These are phyloP conservation scores for Cymbidium sinense DNA, from an alignment of 106 monocot species.

Conservation along the genomic window DNA sequence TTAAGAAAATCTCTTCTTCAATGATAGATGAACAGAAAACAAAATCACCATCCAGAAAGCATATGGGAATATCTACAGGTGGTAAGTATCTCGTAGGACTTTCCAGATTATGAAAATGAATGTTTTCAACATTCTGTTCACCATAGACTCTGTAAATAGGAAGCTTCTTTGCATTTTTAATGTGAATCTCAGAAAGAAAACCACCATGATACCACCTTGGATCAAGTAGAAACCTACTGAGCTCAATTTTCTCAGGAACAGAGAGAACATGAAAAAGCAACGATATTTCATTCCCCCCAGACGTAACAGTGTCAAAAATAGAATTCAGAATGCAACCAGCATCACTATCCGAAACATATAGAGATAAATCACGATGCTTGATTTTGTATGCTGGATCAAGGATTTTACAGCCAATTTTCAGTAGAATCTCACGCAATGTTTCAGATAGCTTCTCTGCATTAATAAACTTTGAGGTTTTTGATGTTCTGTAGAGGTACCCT, in stretches of 20 bases:
- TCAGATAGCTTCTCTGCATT: constrained; percentile 52
- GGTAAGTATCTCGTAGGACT: constrained; percentile 58
- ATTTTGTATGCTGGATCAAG: constrained; percentile 52
- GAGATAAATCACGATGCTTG: constrained; percentile 44
- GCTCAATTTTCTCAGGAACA: constrained; percentile 61
- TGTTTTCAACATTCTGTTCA: constrained; percentile 20
- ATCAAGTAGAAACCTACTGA: constrained; percentile 73
- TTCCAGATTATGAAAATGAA: constrained; percentile 57
- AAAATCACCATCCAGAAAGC: constrained; percentile 61
- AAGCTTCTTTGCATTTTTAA: constrained; percentile 56
- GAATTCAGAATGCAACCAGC: constrained; percentile 64
- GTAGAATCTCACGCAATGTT: constrained; percentile 43
- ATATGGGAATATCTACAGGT: constrained; percentile 52
- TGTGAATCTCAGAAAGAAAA: constrained; percentile 46
- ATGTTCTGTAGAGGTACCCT: constrained; percentile 64
- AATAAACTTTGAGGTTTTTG: constrained; percentile 61
- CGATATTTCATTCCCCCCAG: constrained; percentile 27
- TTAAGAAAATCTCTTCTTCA: constrained; percentile 69
- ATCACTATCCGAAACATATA: constrained; percentile 68
- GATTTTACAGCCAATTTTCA: constrained; percentile 82
- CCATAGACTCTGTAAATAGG: constrained; percentile 70
- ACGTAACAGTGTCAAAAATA: constrained; percentile 50
- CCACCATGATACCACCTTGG: constrained; percentile 79
- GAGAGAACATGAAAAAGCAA: constrained; percentile 41
- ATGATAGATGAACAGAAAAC: constrained; percentile 43